Evolutionary conservation across 371 early-diverging fungal genomes (phyloP).

Genomic region (Rhizopus delemar): DNA sequence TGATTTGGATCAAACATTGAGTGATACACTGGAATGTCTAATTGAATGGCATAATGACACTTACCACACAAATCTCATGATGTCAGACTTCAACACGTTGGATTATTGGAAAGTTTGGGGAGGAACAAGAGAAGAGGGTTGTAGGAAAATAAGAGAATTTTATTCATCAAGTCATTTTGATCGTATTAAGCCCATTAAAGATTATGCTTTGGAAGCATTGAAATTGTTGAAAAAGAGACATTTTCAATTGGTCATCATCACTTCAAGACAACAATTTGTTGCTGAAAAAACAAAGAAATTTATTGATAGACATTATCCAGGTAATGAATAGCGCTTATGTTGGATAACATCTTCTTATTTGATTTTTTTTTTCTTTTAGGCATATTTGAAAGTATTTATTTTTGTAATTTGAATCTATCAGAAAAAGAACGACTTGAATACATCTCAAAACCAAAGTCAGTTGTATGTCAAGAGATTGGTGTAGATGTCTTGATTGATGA

Average conservation of each 20-base stretch:
- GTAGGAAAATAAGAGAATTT: conserved; percentile 48
- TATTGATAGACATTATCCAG: conserved; percentile 52
- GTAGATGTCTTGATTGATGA: conserved; percentile 56
- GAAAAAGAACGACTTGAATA: conserved; percentile 45
- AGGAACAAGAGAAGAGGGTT: conserved; percentile 49
- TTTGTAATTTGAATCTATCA: conserved; percentile 50
- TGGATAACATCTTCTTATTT: too few species aligned
- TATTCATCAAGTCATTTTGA: conserved; percentile 51
- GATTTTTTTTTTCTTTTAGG: too few species aligned
- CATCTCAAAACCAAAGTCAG: conserved; percentile 51
- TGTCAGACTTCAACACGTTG: conserved; percentile 44
- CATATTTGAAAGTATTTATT: conserved; percentile 57
- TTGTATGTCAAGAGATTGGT: conserved; percentile 54
- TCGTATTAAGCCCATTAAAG: conserved; percentile 46
- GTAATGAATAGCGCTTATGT: too few species aligned
- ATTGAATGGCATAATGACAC: conserved; percentile 51
- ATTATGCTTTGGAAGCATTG: conserved; percentile 53
- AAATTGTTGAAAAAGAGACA: conserved; percentile 52
- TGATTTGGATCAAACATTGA: conserved; percentile 55
- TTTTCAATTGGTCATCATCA: conserved; percentile 51
- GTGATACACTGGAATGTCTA: conserved; percentile 43
- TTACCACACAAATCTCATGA: conserved; percentile 35
- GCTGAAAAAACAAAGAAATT: conserved; percentile 55
- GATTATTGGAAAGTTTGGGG: conserved; percentile 56
- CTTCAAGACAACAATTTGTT: conserved; percentile 54